Conservation (phyloP, 306 rosid genomes). For the Gynostemma pentaphyllum region DNA sequence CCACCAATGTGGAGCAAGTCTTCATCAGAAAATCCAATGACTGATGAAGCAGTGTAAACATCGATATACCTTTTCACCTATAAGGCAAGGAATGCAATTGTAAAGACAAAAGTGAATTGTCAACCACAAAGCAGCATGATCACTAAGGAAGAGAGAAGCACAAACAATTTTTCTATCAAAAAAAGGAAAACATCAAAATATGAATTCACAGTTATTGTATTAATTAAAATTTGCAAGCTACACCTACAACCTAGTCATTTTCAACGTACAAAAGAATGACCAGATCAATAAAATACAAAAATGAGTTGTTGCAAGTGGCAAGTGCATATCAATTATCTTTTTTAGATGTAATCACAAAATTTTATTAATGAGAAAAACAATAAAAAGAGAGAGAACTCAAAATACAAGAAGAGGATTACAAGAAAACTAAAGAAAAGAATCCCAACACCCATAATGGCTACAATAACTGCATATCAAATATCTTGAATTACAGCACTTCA, state of each 20-base stretch:
- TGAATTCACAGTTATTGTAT: neutral
- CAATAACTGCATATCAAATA: too few species aligned
- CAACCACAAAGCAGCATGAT: neutral
- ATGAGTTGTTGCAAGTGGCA: too few species aligned
- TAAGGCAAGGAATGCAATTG: constrained; percentile 8
- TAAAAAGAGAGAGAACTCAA: too few species aligned
- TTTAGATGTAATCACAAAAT: too few species aligned
- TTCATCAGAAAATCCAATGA: constrained; percentile 81
- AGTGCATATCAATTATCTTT: too few species aligned
- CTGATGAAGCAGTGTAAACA: constrained; percentile 74
- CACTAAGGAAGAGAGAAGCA: neutral
- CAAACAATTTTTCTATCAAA: neutral
- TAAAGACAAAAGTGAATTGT: constrained; percentile 1
- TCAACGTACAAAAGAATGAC: neutral
- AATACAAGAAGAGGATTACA: too few species aligned
- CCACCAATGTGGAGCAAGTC: constrained; percentile 50
- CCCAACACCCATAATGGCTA: too few species aligned
- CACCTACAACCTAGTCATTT: neutral
- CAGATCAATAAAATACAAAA: neutral
- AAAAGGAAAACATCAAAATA: neutral
- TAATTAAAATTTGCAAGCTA: neutral
- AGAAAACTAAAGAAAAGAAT: too few species aligned
- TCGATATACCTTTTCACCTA: constrained; percentile 90
- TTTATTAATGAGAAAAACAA: too few species aligned
- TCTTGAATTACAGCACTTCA: too few species aligned